Base-by-base conservation (phyloP, 148 eudicot species). In the Fagopyrum homotropicum region DNA sequence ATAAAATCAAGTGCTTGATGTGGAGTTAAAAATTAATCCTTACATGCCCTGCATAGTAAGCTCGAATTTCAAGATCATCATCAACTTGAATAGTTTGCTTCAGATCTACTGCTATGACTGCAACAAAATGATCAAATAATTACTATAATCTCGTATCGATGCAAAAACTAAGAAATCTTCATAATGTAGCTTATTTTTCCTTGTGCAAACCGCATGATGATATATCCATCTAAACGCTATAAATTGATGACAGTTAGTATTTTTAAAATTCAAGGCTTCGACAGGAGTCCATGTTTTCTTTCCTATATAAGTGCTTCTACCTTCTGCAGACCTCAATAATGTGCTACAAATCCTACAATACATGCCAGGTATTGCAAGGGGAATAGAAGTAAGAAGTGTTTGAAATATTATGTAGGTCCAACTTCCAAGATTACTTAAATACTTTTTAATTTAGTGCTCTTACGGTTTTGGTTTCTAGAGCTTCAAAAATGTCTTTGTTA, bases 41-140 rank as follows among this genome's bases (percentile, higher is more conserved):
- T 83, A 95, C 99, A 85, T 95, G 99, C 74, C 97, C 97, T 30
- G 97, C 99, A 76, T 95, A 95, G 81, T 95, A 95, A 30, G 99
- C 97, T 76, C 97, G 92, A 78, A 95, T 90, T 77, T 92, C 92
- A 76, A 95, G 96, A 81, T 92, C 93, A 78, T 88, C 80, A 78
- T 90, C 99, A 81, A 95, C 94, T 79, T 84, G 83, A 51, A 95
- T 76, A 8, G 91, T 95, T 87, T 95, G 97, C 84, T 90, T 95
- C 73, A 95, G 80, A 85, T 95, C 94, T 73, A 95, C 93, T 49
- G 92, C 88, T 72, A 84, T 86, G 63, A 89, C 98, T 91, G 89
- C 80, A 80, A 75, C 44, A 35, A 35, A 9, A 40, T 79, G 49
- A 73, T 72, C 15, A 72, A 72, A 59, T 63, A 79, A 45, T 48